Percentiles rank a stretch among this genome's conserved stretches.
Conservation (phyloP, 2,329 filamentous ascomycete species). For the Monosporascus sp. region DNA sequence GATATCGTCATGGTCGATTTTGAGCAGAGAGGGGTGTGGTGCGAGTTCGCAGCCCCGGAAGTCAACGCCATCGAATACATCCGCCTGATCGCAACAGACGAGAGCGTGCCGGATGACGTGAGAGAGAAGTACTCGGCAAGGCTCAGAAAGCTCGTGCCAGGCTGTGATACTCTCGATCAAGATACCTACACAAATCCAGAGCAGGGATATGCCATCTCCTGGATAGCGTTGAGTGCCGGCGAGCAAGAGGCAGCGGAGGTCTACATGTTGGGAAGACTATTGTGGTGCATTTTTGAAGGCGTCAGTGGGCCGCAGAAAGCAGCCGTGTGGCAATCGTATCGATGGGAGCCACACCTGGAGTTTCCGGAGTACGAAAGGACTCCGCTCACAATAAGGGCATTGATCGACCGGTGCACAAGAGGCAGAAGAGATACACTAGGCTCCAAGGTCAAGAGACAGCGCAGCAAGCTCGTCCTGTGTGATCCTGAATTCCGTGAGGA, state of each 20-base stretch:
- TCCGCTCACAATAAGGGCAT: conserved; percentile 36
- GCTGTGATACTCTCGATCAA: conserved; percentile 35
- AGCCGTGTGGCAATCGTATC: conserved; percentile 55
- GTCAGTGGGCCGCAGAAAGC: conserved; percentile 51
- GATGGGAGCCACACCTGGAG: conserved; percentile 48
- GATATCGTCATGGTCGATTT: conserved; percentile 55
- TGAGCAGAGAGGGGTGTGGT: conserved; percentile 59
- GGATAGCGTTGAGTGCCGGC: conserved; percentile 43
- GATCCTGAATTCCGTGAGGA: conserved; percentile 24
- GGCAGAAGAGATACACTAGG: conserved; percentile 41
- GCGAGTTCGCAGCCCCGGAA: conserved; percentile 55
- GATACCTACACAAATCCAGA: conserved; percentile 43
- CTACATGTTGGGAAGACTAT: conserved; percentile 56
- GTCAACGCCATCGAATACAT: conserved; percentile 55
- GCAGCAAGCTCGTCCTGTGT: conserved; percentile 41
- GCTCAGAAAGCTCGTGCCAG: conserved; percentile 39
- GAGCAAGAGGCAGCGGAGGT: conserved; percentile 56
- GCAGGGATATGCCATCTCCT: conserved; percentile 50
- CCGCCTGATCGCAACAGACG: conserved; percentile 46
- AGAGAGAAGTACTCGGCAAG: conserved; percentile 34
- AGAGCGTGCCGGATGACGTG: conserved; percentile 36
- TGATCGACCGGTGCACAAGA: conserved; percentile 48
- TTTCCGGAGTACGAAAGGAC: conserved; percentile 48
- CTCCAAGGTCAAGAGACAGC: conserved; percentile 37
- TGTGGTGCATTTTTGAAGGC: conserved; percentile 60